Evolutionary conservation across 2,329 filamentous ascomycete genomes (phyloP), one percentile per base, ranked within the genome.

Genomic region (Epichloe sp.): DNA sequence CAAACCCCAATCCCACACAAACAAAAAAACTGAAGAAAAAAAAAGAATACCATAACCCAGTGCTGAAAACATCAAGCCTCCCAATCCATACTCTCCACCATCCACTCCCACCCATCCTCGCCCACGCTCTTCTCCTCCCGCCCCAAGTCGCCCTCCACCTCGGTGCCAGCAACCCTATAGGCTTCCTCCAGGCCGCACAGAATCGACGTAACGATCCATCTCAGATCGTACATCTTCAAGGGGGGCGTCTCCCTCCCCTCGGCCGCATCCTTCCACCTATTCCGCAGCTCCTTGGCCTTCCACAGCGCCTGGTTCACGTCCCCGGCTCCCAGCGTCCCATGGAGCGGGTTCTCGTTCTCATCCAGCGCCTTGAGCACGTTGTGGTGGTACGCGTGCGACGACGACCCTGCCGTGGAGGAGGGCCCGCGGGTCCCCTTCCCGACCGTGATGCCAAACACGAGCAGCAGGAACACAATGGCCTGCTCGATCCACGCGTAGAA

Each of bases 401-500:
- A 19, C 17, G 3, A 19, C 37, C 46, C 21, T 26, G 36, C 7
- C 50, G 37, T 15, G 7, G 45, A 21, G 31, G 48, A 0, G 31
- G 48, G 1, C 31, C 14, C 26, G n/a, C 8, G 5, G 19, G 8
- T 48, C 6, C 35, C 47, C 12, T 42, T 64, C 0, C 70, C 65
- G 0, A 87, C 69, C 0, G 63, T 61, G 5, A 86, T 71, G 7
- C 77, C 79, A 53, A 82, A 84, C 0, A 86, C 75, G 0, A 73
- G 74, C n/a, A 86, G 74, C 1, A 86, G 68, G 45, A 83, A 77
- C 1, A 86, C 81, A 7, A 88, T 71, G 0, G 82, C 83, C 34
- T 85, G 78, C 66, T 88, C 85, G 6, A 88, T 75, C 37, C 86
- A 74, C 48, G 80, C 79, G 67, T 88, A 88, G 63, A 83, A 88